These are phyloP conservation scores for Parathielavia hyrcaniae DNA, from an alignment of 495 filamentous ascomycete genomes.

Conservation along the genomic window DNA sequence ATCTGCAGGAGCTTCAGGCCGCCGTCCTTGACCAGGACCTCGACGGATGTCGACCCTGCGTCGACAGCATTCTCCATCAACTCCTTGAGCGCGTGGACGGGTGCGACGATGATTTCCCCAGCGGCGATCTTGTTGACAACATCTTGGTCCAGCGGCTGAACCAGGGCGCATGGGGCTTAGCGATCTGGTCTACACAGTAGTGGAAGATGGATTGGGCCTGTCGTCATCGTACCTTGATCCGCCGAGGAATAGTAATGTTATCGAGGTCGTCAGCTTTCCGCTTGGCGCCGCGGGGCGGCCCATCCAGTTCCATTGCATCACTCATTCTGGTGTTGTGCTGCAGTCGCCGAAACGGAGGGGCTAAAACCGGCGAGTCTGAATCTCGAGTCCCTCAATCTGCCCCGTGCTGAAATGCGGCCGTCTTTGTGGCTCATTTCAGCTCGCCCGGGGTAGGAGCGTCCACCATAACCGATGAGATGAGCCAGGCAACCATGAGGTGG, in stretches of 20 bases:
- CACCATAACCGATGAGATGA: background rate
- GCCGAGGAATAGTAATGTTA: conserved; percentile 48
- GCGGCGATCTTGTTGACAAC: conserved; percentile 99
- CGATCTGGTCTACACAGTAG: background rate
- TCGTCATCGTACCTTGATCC: conserved; percentile 51
- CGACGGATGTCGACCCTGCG: conserved; percentile 84
- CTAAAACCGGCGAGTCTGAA: conserved; percentile 11
- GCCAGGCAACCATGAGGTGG: conserved; percentile 4
- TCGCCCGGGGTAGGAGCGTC: background rate
- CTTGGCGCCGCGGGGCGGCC: conserved; percentile 53
- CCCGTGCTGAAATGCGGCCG: conserved; percentile 8
- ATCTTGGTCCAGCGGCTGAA: conserved; percentile 80
- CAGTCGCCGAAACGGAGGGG: background rate
- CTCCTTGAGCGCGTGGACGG: conserved; percentile 95
- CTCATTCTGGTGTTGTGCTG: conserved; percentile 19
- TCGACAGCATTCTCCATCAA: conserved; percentile 97
- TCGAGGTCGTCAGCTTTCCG: conserved; percentile 48
- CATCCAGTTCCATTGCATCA: conserved; percentile 32
- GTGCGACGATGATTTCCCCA: conserved; percentile 98
- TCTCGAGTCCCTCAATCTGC: background rate
- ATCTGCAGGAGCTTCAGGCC: conserved; percentile 97
- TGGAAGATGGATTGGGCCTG: background rate
- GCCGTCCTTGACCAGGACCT: conserved; percentile 90
- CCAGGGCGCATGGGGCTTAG: conserved; percentile 4
- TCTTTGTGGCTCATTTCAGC: conserved; percentile 10